phyloP scores from a whole-genome alignment of 176 grass and related monocot genomes.

The Avena eriantha region DNA sequence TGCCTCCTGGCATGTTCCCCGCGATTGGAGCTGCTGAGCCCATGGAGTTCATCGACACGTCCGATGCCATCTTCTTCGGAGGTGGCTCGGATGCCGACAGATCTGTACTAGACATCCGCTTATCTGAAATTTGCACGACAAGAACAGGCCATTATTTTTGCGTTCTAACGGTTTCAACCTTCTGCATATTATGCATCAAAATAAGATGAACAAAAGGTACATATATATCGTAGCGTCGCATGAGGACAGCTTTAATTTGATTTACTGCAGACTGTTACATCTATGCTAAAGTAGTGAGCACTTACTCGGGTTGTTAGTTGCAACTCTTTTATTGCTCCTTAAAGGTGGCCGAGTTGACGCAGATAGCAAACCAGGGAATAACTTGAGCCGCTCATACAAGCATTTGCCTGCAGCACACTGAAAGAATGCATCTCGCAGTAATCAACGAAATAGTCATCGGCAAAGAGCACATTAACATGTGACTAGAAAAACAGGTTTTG shows the following conservation, averaged over 20 bases:
- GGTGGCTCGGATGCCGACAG: conserved; percentile 60
- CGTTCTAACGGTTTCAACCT: not conserved
- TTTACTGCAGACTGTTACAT: not conserved
- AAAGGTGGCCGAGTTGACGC: conserved; percentile 38
- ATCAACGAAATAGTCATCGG: conserved; percentile 1
- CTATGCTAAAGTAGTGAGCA: not conserved
- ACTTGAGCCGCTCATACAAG: conserved; percentile 76
- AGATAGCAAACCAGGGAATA: conserved; percentile 76
- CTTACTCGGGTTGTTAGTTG: conserved; percentile 73
- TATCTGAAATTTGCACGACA: conserved; percentile 49
- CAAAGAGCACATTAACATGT: conserved; percentile 12
- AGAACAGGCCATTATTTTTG: conserved; percentile 1
- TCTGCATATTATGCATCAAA: not conserved
- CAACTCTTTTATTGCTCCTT: conserved; percentile 62
- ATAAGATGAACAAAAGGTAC: not conserved
- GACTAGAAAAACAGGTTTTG: not conserved
- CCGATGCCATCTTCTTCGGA: conserved; percentile 70
- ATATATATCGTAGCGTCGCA: not conserved
- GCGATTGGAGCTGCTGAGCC: not conserved
- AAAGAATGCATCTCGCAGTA: conserved; percentile 34
- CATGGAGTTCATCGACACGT: conserved; percentile 43
- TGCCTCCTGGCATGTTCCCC: conserved; percentile 50
- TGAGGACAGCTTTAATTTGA: not conserved
- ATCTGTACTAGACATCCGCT: conserved; percentile 62
- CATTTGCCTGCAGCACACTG: conserved; percentile 93